Evolutionary conservation across 2,329 filamentous ascomycete species (phyloP), one percentile per base, ranked within the genome.

Genomic region (Pestalotiopsis sp.): DNA sequence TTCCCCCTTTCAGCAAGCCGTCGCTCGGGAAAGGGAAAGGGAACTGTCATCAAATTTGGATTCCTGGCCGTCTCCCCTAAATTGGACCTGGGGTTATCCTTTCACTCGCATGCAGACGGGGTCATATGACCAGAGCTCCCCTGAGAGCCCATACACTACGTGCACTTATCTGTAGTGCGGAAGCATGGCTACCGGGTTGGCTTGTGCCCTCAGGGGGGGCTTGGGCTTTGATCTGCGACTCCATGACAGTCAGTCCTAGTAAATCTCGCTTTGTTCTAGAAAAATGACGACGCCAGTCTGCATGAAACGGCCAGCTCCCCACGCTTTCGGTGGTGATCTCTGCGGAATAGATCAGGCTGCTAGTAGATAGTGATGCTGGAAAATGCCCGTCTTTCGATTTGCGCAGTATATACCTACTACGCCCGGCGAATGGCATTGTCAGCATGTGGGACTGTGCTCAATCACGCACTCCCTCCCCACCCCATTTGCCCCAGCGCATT

Each of bases 71-170:
- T 62, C 59, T 62, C 59, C 31, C 36, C 59, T 62, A 39, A 36
- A 62, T 58, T 39, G 49, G 20, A 20, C 41, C 64, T 66, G 41
- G 36, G 64, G 56, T 25, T 31, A 59, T 60, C 56, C 45, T 59
- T 66, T 39, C 56, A 59, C 64, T 59, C 64, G 64, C 64, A 66
- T 66, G 64, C 64, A 66, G 56, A 66, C 45, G 25, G 25, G 31
- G 64, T 66, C 64, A 66, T 59, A 59, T 66, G 64, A 66, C 45
- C 52, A 56, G 25, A 57, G 27, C 31, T 60, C 56, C 64, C 64
- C 56, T 39, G 31, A 45, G 27, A 27, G 20, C 49, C 52, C 27
- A 25, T 64, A 25, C 57, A 31, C 23, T 36, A 59, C 57, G 23
- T 23, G 27, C 23, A 36, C 27, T 57, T 57, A 56, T 66, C 23